Evolutionary conservation across 2,329 filamentous ascomycete species (phyloP).

Genomic region (Diaporthe batatas): DNA sequence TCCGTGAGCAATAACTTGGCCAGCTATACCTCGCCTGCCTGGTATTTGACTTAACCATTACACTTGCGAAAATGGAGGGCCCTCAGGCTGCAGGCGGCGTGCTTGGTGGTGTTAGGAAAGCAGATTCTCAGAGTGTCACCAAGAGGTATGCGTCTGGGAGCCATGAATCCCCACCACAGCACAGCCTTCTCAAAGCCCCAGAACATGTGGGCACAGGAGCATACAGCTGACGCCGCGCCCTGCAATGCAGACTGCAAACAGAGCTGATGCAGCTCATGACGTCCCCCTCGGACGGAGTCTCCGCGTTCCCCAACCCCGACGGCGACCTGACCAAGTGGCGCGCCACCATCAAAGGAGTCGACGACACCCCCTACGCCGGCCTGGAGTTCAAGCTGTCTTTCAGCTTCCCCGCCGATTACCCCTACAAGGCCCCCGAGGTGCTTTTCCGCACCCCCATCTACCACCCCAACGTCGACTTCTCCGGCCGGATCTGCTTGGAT

Average conservation of each 20-base stretch:
- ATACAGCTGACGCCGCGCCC: background rate
- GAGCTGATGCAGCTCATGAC: conserved; percentile 99
- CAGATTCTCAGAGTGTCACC: conserved; percentile 80
- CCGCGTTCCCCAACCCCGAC: conserved; percentile 91
- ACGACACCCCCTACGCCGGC: conserved; percentile 89
- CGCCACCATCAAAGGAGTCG: conserved; percentile 91
- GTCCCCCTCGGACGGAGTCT: conserved; percentile 91
- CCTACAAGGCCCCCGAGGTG: conserved; percentile 90
- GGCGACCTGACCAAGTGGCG: conserved; percentile 94
- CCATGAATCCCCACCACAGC: background rate
- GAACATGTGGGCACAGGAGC: background rate
- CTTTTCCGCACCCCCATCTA: conserved; percentile 99
- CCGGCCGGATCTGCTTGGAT: conserved; percentile 94
- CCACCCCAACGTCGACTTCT: conserved; percentile 98
- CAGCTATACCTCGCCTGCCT: conserved; percentile 17
- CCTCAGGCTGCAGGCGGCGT: conserved; percentile 73
- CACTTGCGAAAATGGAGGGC: conserved; percentile 62
- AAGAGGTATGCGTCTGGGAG: conserved; percentile 73
- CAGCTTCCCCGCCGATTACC: conserved; percentile 91
- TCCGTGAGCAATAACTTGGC: background rate
- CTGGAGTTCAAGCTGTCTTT: conserved; percentile 94
- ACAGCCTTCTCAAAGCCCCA: background rate
- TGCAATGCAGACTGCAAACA: conserved; percentile 83
- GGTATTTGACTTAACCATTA: background rate
- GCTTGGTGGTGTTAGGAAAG: conserved; percentile 68